Evolutionary conservation across 495 filamentous ascomycete species (phyloP).

Genomic region (Elasticomyces elasticus): DNA sequence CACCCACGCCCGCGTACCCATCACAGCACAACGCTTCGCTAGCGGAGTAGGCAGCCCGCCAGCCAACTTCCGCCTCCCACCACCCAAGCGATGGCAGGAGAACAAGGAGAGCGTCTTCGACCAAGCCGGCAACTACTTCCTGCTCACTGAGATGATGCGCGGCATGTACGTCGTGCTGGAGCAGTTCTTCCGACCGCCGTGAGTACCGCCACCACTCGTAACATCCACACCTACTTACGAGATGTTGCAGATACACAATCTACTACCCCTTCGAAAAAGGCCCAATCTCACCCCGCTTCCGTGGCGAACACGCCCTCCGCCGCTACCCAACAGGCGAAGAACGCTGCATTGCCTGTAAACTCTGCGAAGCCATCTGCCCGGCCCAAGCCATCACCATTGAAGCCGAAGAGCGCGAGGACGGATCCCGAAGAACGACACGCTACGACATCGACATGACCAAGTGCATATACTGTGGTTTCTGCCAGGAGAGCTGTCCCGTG

Average conservation of each 20-base stretch:
- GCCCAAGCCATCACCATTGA: conserved; percentile 97
- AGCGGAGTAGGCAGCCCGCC: no score
- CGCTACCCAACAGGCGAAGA: conserved; percentile 96
- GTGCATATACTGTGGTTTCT: conserved; percentile 99
- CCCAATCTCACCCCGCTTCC: conserved; percentile 93
- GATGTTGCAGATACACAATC: conserved; percentile 73
- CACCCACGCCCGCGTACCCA: neutral
- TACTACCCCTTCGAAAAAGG: conserved; percentile 99
- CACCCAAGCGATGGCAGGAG: conserved; percentile 60
- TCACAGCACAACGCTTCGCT: neutral
- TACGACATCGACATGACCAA: conserved; percentile 99
- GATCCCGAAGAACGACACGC: conserved; percentile 83
- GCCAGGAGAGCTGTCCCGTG: conserved; percentile 96
- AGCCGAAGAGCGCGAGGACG: conserved; percentile 93
- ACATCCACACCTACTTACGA: neutral
- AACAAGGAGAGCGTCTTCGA: conserved; percentile 61
- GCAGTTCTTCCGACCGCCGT: conserved; percentile 97
- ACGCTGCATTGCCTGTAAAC: conserved; percentile 97
- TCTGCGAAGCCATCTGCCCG: conserved; percentile 97
- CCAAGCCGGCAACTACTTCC: conserved; percentile 82
- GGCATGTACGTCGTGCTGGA: conserved; percentile 98
- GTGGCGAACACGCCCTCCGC: conserved; percentile 90
- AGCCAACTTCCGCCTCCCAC: conserved; percentile 66
- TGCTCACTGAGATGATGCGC: conserved; percentile 86
- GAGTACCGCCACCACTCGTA: conserved; percentile 15